Evolutionary conservation across 176 grass and related monocot genomes (phyloP), one percentile per base, ranked within the genome.

Genomic region (Hsuehochloa calcarea): DNA sequence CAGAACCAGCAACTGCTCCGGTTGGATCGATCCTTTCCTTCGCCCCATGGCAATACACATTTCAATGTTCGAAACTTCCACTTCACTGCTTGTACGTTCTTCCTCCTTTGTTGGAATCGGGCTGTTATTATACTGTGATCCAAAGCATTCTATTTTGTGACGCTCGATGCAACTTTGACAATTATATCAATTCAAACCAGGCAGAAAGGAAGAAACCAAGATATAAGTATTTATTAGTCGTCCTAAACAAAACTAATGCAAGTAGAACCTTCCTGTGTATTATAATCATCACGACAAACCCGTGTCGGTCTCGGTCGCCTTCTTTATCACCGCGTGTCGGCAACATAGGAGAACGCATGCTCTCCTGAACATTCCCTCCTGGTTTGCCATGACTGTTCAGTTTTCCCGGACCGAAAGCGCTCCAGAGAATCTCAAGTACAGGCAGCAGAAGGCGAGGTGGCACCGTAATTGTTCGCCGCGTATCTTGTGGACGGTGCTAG

Each of bases 161-260:
- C 51, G 79, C 51, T 77, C 79, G 79, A 88, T 77, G 86, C 79
- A 82, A 3, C 86, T 82, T 88, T 88, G 51, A 4, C 41, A 9
- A 51, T 70, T 62, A 67, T 62, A 67, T 77, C 56, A 58, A 83
- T 43, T 52, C 44, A 45, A 73, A 55, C 43, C 6, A 59, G 25
- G 47, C 47, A 44, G 69, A 87, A 65, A 67, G 37, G 26, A 12
- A 74, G 43, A 56, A 44, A 16, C 46, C 20, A 2, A 6, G n/a
- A 19, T 38, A 22, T 8, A 65, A 10, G 26, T 43, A n/a, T 43
- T 56, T 29, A 29, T 56, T 56, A 11, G 16, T 23, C 38, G 40
- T 47, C 47, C 12, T 73, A 56, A 26, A n/a, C 7, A 82, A 34
- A 51, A 6, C 43, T 1, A 63, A 47, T 49, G 72, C 51, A 45